Evolutionary conservation across 2,329 filamentous ascomycete species (phyloP).

Genomic region (Domatiomyces catenatus): DNA sequence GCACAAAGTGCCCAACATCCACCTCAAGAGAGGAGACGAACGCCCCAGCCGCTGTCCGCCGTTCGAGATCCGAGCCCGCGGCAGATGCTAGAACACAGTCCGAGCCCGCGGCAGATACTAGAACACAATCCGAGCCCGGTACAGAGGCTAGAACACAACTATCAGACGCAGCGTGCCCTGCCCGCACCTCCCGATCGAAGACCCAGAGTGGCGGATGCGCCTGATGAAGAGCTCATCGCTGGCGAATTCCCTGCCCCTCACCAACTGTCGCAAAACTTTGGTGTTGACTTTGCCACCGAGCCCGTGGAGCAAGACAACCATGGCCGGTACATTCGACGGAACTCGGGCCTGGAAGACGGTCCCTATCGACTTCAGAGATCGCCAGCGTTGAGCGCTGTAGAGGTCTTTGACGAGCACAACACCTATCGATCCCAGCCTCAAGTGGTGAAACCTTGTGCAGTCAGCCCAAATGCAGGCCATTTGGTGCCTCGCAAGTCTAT

Average conservation of each 20-base stretch:
- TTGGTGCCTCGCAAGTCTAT: conserved; percentile 40
- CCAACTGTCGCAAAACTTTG: background rate
- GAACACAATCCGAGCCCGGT: conserved; percentile 17
- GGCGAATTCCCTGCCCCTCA: conserved; percentile 1
- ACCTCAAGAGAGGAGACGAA: conserved; percentile 3
- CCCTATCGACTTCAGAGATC: conserved; percentile 6
- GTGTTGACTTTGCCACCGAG: background rate
- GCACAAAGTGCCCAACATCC: conserved; percentile 10
- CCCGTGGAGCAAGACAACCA: background rate
- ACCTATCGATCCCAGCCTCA: conserved; percentile 19
- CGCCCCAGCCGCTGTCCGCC: background rate
- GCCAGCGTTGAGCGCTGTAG: conserved; percentile 9
- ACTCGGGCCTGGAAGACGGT: background rate
- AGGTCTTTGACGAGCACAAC: conserved; percentile 9
- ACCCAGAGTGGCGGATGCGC: background rate
- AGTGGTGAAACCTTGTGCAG: conserved; percentile 26
- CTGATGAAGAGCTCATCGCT: background rate
- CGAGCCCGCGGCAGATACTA: conserved; percentile 16
- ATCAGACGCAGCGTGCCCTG: conserved; percentile 4
- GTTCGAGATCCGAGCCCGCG: conserved; percentile 15
- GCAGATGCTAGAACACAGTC: conserved; percentile 16
- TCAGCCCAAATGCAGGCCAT: conserved; percentile 27
- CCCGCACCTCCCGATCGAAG: background rate
- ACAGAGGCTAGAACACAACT: conserved; percentile 15
- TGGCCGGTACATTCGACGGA: conserved; percentile 1